Evolutionary conservation across 371 early-diverging fungal genomes (phyloP), one percentile per base, ranked within the genome.

Genomic region (Lichtheimia ramosa): DNA sequence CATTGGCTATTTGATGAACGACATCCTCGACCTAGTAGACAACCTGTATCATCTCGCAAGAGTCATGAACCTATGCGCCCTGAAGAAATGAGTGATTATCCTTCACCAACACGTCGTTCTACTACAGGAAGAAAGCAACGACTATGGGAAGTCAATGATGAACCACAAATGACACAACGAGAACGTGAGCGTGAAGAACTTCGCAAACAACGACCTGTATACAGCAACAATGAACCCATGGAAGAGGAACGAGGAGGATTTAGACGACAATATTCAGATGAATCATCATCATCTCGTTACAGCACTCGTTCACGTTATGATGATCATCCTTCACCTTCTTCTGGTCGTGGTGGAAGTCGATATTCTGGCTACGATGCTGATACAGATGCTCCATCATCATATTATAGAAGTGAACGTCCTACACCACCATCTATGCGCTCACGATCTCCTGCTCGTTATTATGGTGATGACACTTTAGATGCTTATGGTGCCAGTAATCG

Each of bases 131-230:
- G 71, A 59, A 69, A 67, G 55, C 55, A 62, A 21, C 54, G 69
- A 28, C 52, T 76, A 43, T 73, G 73, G 73, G 76, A 73, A 24
- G 56, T 65, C 20, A 24, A 58, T 25, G 60, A 69, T 5, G 64
- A 63, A 5, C 43, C 70, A 5, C 64, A 70, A 23, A 70, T 59
- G 51, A 27, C 60, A 13, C 73, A 76, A 48, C 65, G 68, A 51
- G 76, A 76, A 48, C 66, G 69, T 49, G 75, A 74, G 18, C 66
- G 70, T 43, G 69, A 66, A 23, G 76, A 75, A 51, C 55, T 73
- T 41, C 61, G 73, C 24, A 68, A 73, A 56, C 61, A 61, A 43
- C 46, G 50, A 54, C 49, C 16, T 13, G 53, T 27, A 14, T n/a
- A 18, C 50, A 16, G 40, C 14, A 56, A 48, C 23, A 18, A 46